Percentiles rank a stretch among this genome's conserved stretches.
Conservation (phyloP, 805 yeast genomes). For the Zygotorulaspora danielsina region DNA sequence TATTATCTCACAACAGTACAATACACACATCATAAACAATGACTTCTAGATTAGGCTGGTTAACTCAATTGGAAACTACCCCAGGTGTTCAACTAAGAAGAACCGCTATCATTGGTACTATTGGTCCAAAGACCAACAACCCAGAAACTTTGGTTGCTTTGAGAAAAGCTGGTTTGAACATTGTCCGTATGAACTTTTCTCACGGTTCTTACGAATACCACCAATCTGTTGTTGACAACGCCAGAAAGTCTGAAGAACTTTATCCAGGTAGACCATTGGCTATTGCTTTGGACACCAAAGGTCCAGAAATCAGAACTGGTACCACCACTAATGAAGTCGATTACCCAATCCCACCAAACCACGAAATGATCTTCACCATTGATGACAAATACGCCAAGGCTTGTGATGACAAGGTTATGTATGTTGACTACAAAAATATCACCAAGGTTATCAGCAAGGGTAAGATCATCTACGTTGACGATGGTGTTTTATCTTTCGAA, state of each 20-base stretch:
- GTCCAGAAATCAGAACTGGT: slow-evolving; percentile 99
- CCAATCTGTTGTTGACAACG: slow-evolving; percentile 92
- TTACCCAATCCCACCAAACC: slow-evolving; percentile 77
- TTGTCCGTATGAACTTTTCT: slow-evolving; percentile 98
- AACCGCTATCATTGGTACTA: slow-evolving; percentile 96
- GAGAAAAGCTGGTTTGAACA: slow-evolving; percentile 96
- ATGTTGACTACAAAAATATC: slow-evolving; percentile 91
- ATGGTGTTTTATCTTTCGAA: slow-evolving; percentile 94
- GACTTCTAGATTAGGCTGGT: slow-evolving; percentile 69
- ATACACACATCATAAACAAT: slow-evolving; percentile 26
- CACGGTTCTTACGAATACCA: slow-evolving; percentile 98
- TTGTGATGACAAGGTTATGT: slow-evolving; percentile 81
- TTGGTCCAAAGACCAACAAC: slow-evolving; percentile 95
- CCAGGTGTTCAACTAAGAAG: slow-evolving; percentile 84
- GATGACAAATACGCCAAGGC: slow-evolving; percentile 69
- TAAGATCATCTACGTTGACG: slow-evolving; percentile 90
- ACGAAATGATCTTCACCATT: slow-evolving; percentile 90
- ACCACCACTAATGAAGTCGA: slow-evolving; percentile 77
- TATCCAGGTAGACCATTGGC: slow-evolving; percentile 96
- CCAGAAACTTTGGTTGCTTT: slow-evolving; percentile 79
- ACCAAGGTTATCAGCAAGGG: slow-evolving; percentile 88
- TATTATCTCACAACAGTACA: slow-evolving; percentile 9
- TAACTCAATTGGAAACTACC: slow-evolving; percentile 70
- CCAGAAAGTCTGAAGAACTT: slow-evolving; percentile 86
- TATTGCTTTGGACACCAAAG: slow-evolving; percentile 97